A percentile compares a stretch with the other conserved stretches of the same genome.
Conservation (phyloP, 2,329 filamentous ascomycete species). For the Apiospora koreana region DNA sequence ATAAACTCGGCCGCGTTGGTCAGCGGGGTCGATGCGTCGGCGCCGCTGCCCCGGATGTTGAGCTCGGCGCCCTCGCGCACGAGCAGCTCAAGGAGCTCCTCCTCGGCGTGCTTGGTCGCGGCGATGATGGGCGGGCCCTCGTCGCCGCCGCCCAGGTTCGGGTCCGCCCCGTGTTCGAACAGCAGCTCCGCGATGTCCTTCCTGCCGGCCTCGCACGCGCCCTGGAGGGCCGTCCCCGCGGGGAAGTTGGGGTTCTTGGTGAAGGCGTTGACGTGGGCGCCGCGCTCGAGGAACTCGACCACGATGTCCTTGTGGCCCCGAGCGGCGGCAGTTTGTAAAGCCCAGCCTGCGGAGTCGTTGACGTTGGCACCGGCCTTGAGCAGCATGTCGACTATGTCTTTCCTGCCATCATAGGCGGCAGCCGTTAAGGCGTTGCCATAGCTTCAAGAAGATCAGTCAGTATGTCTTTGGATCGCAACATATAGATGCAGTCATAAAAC, state of each 20-base stretch:
- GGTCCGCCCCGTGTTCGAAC: constrained; percentile 38
- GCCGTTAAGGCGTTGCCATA: constrained; percentile 40
- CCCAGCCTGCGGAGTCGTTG: constrained; percentile 37
- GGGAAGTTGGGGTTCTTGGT: constrained; percentile 31
- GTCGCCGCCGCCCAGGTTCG: constrained; percentile 36
- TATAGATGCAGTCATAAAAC: constrained; percentile 13
- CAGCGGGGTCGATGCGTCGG: constrained; percentile 36
- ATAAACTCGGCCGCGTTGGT: constrained; percentile 33
- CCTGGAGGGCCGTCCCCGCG: constrained; percentile 41
- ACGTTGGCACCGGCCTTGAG: constrained; percentile 35
- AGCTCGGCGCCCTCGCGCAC: constrained; percentile 37
- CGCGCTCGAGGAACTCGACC: constrained; percentile 33
- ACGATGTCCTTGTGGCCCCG: constrained; percentile 38
- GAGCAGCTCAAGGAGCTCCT: constrained; percentile 36
- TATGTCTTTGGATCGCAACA: neutral
- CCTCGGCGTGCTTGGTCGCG: constrained; percentile 35
- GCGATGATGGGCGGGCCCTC: constrained; percentile 38
- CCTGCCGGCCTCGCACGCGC: constrained; percentile 36
- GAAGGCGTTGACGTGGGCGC: constrained; percentile 37
- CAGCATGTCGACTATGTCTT: constrained; percentile 33
- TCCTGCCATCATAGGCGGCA: constrained; percentile 39
- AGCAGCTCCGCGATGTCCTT: constrained; percentile 36
- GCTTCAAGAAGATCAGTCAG: constrained; percentile 21
- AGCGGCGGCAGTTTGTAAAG: constrained; percentile 38
- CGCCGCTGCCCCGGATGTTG: constrained; percentile 37